Conservation (phyloP, 176 grass and related monocot genomes). For the Ensete ventricosum region DNA sequence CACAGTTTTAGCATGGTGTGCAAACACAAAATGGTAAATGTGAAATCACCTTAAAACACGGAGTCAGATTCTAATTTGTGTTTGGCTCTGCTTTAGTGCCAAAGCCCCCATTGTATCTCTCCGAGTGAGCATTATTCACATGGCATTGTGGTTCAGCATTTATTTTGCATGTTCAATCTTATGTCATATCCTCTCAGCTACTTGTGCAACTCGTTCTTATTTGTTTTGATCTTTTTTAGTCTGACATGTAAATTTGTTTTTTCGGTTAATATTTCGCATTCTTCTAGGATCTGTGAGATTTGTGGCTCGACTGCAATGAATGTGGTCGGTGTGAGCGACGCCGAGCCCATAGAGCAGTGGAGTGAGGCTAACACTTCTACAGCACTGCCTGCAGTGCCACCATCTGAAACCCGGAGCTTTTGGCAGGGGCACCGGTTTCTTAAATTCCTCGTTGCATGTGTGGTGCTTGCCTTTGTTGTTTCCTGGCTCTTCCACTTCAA, state of each 20-base stretch:
- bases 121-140: too few relatives aligned
- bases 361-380: neutral
- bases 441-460: constrained; percentile 89
- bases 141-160: too few relatives aligned
- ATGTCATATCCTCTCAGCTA: neutral
- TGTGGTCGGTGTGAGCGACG: neutral
- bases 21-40: too few relatives aligned
- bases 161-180: too few relatives aligned
- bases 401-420: constrained; percentile 41
- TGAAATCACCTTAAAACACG: too few relatives aligned
- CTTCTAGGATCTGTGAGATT: constrained; percentile 13
- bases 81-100: too few relatives aligned
- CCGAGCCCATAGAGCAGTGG: neutral
- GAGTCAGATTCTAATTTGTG: too few relatives aligned
- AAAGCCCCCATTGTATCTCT: too few relatives aligned
- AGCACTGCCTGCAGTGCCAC: neutral
- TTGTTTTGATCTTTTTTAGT: neutral
- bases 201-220: neutral
- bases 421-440: constrained; percentile 94
- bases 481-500: constrained; percentile 99
- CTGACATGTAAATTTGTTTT: neutral
- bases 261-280: neutral
- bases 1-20: too few relatives aligned
- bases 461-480: constrained; percentile 93
- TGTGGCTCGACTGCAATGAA: constrained; percentile 6